Percentiles rank a stretch among this genome's conserved stretches.
Evolutionary conservation across 108 stramenopile genomes (phyloP).

Genomic region (Cylindrotheca fusiformis): DNA sequence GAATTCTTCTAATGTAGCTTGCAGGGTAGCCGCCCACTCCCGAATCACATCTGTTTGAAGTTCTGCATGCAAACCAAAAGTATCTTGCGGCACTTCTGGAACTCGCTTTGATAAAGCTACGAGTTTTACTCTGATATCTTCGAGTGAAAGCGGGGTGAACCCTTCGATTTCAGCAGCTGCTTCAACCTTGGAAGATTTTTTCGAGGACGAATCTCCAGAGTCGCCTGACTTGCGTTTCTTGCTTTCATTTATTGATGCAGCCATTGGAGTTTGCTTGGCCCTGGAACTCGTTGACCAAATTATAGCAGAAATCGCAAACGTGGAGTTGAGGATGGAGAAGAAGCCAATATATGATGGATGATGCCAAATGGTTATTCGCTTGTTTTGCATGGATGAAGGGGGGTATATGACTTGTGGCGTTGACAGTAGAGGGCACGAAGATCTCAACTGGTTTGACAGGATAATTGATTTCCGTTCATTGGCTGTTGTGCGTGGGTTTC

Average conservation of each 20-base stretch:
- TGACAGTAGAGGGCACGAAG: no score
- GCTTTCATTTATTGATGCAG: neutral
- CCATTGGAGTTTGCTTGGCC: neutral
- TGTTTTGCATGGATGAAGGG: no score
- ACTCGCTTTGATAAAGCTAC: slow-evolving; percentile 29
- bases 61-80: slow-evolving; percentile 25
- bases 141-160: slow-evolving; percentile 25
- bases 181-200: neutral
- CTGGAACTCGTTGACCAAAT: no score
- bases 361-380: no score
- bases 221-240: slow-evolving; percentile 20
- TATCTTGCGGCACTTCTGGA: slow-evolving; percentile 37
- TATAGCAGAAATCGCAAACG: no score
- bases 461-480: no score
- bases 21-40: slow-evolving; percentile 61
- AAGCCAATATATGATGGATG: no score
- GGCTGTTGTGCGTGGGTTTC: no score
- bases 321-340: no score
- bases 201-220: neutral
- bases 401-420: no score
- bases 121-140: slow-evolving; percentile 43
- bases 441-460: no score
- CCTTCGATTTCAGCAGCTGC: neutral
- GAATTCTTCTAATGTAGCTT: slow-evolving; percentile 67
- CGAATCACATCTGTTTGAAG: slow-evolving; percentile 28